Conservation (phyloP, 2,329 filamentous ascomycete species). For the Paracoccidioides brasiliensis region DNA sequence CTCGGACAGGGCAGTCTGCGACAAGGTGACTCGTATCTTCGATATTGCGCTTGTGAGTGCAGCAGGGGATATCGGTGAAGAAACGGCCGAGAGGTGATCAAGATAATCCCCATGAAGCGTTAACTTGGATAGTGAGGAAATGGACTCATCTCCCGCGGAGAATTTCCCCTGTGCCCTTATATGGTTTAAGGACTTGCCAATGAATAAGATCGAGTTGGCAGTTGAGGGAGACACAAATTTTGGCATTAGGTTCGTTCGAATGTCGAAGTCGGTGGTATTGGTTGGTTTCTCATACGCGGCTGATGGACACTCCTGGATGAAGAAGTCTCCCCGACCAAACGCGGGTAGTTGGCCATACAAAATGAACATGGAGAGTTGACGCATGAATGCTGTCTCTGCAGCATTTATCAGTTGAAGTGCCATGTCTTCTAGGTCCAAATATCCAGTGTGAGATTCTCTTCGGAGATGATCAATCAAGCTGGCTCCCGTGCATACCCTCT, state of each 20-base stretch:
- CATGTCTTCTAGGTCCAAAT: conserved; percentile 68
- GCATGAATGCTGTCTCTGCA: conserved; percentile 82
- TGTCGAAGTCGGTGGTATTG: conserved; percentile 43
- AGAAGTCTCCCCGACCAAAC: conserved; percentile 74
- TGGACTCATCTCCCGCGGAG: conserved; percentile 20
- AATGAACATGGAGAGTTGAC: conserved; percentile 81
- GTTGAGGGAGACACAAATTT: conserved; percentile 63
- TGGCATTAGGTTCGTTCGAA: conserved; percentile 52
- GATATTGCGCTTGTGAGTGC: conserved; percentile 60
- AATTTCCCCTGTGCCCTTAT: conserved; percentile 45
- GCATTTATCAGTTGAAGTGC: conserved; percentile 59
- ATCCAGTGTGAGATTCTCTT: conserved; percentile 70
- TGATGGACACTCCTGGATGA: conserved; percentile 45
- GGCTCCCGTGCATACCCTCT: conserved; percentile 48
- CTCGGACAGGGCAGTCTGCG: conserved; percentile 69
- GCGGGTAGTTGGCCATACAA: conserved; percentile 72
- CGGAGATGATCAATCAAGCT: conserved; percentile 65
- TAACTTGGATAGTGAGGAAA: conserved; percentile 47
- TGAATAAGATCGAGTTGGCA: conserved; percentile 74
- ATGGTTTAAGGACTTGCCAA: conserved; percentile 79
- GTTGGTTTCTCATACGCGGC: conserved; percentile 25
- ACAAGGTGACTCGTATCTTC: conserved; percentile 66
- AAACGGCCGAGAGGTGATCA: conserved; percentile 52
- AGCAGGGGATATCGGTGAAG: conserved; percentile 59
- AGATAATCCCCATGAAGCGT: conserved; percentile 29